Percentiles rank a stretch among this genome's conserved stretches.
Conservation (phyloP, 371 early-diverging fungal species). For the Paraphysoderma sedebokerense region DNA sequence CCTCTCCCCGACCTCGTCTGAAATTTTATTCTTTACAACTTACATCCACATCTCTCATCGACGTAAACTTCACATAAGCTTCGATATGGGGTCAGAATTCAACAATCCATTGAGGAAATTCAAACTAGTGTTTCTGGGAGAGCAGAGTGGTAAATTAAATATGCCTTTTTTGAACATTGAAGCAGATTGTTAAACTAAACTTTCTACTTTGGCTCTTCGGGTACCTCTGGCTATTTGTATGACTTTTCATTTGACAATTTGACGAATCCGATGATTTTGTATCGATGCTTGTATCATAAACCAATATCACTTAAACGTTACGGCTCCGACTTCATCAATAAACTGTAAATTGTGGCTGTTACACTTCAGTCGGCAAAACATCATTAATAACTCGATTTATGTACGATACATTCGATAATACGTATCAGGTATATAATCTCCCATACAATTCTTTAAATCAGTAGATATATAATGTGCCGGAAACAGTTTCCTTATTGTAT, state of each 20-base stretch:
- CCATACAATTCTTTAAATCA: too few relatives aligned
- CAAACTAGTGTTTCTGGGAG: constrained; percentile 88
- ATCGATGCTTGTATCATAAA: too few relatives aligned
- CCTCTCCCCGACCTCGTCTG: too few relatives aligned
- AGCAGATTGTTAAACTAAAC: too few relatives aligned
- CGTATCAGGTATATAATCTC: constrained; percentile 55
- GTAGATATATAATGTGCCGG: too few relatives aligned
- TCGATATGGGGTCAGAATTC: constrained; percentile 16
- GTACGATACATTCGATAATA: constrained; percentile 96
- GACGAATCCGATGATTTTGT: too few relatives aligned
- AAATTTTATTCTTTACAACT: too few relatives aligned
- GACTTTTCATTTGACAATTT: background rate
- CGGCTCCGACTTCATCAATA: too few relatives aligned
- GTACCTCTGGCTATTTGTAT: background rate
- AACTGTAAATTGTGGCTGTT: background rate
- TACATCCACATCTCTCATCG: too few relatives aligned
- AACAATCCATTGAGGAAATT: constrained; percentile 63
- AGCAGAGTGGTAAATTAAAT: constrained; percentile 67
- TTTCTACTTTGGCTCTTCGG: background rate
- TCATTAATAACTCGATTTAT: constrained; percentile 96
- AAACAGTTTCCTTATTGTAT: too few relatives aligned
- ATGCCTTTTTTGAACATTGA: background rate
- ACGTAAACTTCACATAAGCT: too few relatives aligned
- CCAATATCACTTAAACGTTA: too few relatives aligned
- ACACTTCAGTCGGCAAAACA: constrained; percentile 87